Base-by-base conservation (phyloP, 2,329 filamentous ascomycete genomes). In the Epichloe typhina region DNA sequence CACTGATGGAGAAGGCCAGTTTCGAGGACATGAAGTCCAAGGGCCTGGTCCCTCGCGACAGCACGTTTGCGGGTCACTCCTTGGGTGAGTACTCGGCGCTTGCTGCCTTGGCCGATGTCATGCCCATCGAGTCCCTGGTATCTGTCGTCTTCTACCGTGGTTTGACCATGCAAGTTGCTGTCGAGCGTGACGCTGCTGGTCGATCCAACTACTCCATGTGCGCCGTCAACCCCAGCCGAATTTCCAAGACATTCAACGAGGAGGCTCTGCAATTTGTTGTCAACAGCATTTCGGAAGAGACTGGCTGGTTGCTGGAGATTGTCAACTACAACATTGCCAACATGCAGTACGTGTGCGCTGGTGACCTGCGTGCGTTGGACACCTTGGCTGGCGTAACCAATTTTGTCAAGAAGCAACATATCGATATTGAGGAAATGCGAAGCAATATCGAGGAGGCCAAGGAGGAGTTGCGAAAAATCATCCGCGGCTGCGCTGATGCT, bases 151-250 rank as follows among this genome's bases (percentile, higher is more conserved):
- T 98, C 79, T 98, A 98, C 75, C 89, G 93, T 69, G 93, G 93
- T 63, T 75, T 98, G 63, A 98, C 93, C 21, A 98, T 98, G 93
- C 93, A 98, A 72, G 93, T 98, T 46, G 93, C 93, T 23, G 93
- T 98, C 56, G 93, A 97, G 74, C 89, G 93, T 66, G 93, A 98
- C 67, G 90, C 84, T 53, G 75, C 81, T 57, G 93, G 93, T 38
- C 86, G 93, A 51, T 96, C 90, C 59, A 97, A 97, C 77, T 98
- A 98, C 76, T 90, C 87, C 55, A 98, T 98, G 93, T 96, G 91
- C 68, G 93, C 93, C 52, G 91, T 98, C 70, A 98, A 98, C 74
- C 93, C 93, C 37, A 95, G 89, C 75, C 84, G 93, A 57, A 96
- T 98, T 68, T 94, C 88, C 64, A 95, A 95, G 79, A 96, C 89